These are phyloP conservation scores for Haplosporangium sp. DNA, from an alignment of 371 early-diverging fungal species.

Conservation along the genomic window DNA sequence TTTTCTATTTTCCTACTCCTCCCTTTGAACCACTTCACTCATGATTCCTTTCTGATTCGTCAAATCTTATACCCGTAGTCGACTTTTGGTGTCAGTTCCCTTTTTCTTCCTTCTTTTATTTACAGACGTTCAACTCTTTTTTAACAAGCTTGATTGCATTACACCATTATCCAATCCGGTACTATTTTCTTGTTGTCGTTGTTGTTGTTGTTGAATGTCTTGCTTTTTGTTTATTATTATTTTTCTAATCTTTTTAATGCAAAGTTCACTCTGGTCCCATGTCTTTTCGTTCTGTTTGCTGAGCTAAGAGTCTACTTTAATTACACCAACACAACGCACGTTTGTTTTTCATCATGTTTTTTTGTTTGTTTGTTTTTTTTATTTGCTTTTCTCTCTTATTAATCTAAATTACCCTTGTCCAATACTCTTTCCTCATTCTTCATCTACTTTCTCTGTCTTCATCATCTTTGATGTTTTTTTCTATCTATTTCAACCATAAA, in stretches of 20 bases:
- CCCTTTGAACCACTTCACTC: no score
- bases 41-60: no score
- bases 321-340: neutral
- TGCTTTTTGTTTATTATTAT: no score
- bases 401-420: neutral
- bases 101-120: no score
- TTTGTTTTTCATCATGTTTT: neutral
- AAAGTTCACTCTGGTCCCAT: no score
- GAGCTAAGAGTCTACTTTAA: no score
- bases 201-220: no score
- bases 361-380: neutral
- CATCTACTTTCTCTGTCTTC: neutral
- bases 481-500: slow-evolving; percentile 48
- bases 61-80: no score
- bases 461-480: neutral
- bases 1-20: no score
- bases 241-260: no score
- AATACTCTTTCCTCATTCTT: neutral
- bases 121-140: neutral
- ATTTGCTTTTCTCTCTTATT: neutral
- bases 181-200: neutral
- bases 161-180: neutral
- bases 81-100: no score
- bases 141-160: neutral
- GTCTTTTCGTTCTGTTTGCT: no score